These are phyloP conservation scores for Paxillus involutus DNA, from an alignment of 768 basidiomycete genomes.

Conservation along the genomic window DNA sequence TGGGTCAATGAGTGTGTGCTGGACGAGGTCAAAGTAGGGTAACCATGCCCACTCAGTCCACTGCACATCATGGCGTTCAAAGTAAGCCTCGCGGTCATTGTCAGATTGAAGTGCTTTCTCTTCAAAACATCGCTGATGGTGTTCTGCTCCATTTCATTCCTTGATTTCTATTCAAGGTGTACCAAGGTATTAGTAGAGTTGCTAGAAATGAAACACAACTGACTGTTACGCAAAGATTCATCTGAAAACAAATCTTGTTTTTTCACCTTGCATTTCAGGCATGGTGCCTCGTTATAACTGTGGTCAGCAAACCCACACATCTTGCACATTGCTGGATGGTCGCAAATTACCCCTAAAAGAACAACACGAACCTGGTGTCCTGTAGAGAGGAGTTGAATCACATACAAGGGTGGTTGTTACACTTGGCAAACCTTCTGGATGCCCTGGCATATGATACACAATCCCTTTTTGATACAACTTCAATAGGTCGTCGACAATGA, in stretches of 20 bases:
- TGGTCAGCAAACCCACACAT: constrained; percentile 27
- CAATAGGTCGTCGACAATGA: constrained; percentile 30
- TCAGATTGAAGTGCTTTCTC: too few relatives aligned
- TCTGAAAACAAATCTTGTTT: constrained; percentile 13
- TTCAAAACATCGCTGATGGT: constrained; percentile 2
- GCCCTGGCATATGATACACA: constrained; percentile 1
- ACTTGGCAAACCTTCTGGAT: constrained; percentile 27
- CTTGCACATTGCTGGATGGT: constrained; percentile 28
- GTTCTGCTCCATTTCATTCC: constrained; percentile 3
- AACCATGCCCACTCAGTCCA: too few relatives aligned
- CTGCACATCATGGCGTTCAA: too few relatives aligned
- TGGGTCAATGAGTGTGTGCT: too few relatives aligned
- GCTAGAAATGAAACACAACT: too few relatives aligned
- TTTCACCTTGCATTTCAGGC: constrained; percentile 23
- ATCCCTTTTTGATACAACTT: constrained; percentile 26
- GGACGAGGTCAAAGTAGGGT: too few relatives aligned
- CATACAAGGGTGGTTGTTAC: too few relatives aligned
- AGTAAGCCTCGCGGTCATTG: too few relatives aligned
- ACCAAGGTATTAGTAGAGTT: too few relatives aligned
- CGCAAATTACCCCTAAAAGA: constrained; percentile 27
- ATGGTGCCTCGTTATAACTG: constrained; percentile 21
- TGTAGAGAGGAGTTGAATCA: too few relatives aligned
- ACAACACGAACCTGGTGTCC: constrained; percentile 22
- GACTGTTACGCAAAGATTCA: constrained; percentile 11
- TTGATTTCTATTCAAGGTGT: too few relatives aligned